Conservation (phyloP, 192 early-diverging fungal species). For the Dissophora globulifera region DNA sequence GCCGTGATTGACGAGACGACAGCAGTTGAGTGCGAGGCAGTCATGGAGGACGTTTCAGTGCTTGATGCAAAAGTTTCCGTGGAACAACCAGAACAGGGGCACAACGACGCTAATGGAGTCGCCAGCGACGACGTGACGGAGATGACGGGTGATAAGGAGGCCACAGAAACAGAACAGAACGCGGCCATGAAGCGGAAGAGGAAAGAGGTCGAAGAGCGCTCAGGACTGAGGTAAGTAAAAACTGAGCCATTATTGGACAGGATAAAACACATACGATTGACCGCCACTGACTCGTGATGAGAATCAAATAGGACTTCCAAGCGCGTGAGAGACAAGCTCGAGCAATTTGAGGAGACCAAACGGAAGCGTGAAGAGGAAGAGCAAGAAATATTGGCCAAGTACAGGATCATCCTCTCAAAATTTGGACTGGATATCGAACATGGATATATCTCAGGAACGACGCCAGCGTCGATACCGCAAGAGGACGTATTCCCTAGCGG, state of each 20-base stretch:
- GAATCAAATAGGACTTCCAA: constrained; percentile 36
- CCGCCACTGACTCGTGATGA: no score
- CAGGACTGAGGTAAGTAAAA: constrained; percentile 46
- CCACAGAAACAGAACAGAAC: constrained; percentile 14
- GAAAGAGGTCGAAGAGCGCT: constrained; percentile 45
- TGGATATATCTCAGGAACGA: constrained; percentile 15
- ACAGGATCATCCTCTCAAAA: constrained; percentile 38
- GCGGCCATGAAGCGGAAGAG: constrained; percentile 42
- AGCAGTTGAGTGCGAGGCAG: background rate
- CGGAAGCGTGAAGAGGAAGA: constrained; percentile 52
- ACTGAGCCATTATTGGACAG: no score
- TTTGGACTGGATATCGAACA: constrained; percentile 50
- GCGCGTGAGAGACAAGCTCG: constrained; percentile 44
- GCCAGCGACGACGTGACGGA: background rate
- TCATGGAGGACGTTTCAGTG: background rate
- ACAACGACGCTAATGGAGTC: no score
- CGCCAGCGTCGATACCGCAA: background rate
- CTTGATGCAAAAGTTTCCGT: background rate
- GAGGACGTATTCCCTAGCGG: constrained; percentile 34
- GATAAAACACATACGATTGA: no score
- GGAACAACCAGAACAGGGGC: background rate
- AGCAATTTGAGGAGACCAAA: constrained; percentile 51
- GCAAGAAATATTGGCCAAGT: constrained; percentile 42
- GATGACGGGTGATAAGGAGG: constrained; percentile 17
- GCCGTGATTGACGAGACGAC: background rate